Conservation (phyloP, 305 asterid species). For the Plantago rigida region DNA sequence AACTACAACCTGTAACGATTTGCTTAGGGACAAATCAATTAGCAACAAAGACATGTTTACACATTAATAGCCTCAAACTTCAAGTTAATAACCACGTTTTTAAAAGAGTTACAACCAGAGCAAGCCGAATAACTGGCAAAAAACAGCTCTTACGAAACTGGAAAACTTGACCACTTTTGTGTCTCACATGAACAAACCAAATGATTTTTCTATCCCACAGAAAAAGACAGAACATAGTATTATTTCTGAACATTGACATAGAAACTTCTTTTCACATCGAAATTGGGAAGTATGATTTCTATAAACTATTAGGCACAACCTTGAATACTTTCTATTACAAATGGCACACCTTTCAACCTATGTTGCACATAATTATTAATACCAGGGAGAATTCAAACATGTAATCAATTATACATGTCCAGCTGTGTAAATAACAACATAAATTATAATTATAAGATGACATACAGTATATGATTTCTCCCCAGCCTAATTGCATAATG, state of each 20-base stretch:
- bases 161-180: too few species aligned
- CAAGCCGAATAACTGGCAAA: too few species aligned
- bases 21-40: not conserved
- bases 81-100: not conserved
- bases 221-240: not conserved
- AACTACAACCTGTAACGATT: not conserved
- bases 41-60: not conserved
- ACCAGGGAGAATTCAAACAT: too few species aligned
- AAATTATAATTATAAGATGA: not conserved
- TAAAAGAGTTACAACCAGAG: too few species aligned
- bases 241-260: not conserved
- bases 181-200: too few species aligned
- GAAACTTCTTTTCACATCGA: not conserved
- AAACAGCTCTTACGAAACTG: too few species aligned
- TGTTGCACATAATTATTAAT: too few species aligned
- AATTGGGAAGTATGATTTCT: not conserved
- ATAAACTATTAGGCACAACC: not conserved
- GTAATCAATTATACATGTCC: not conserved
- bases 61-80: not conserved
- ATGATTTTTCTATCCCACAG: too few species aligned
- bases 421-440: not conserved
- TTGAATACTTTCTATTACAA: constrained; percentile 2
- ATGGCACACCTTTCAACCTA: too few species aligned
- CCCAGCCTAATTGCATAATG: not conserved
- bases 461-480: not conserved